phyloP scores from a whole-genome alignment of 2,329 filamentous ascomycete genomes.

The Cladosporium sp. region DNA sequence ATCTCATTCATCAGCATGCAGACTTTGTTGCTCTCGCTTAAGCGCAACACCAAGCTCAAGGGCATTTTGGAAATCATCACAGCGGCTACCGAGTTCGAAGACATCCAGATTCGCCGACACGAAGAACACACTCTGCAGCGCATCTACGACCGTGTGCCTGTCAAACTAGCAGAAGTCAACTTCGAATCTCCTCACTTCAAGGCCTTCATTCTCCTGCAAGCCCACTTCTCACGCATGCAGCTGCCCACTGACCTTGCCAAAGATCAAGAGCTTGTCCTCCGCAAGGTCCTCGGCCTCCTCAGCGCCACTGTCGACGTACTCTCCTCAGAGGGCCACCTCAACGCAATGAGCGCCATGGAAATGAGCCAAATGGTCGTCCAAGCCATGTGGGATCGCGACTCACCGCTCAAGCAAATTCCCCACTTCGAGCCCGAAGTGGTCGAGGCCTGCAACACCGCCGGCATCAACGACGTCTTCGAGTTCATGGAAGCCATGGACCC shows the following conservation, averaged over 20 bases:
- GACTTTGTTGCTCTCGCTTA: conserved; percentile 89
- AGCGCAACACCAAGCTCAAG: conserved; percentile 87
- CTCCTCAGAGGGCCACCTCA: conserved; percentile 91
- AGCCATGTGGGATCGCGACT: conserved; percentile 98
- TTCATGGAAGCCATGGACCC: conserved; percentile 99
- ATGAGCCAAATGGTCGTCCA: conserved; percentile 99
- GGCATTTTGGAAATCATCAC: conserved; percentile 95
- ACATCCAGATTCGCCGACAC: conserved; percentile 88
- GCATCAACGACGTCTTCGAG: conserved; percentile 89
- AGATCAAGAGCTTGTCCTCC: conserved; percentile 84
- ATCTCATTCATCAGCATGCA: conserved; percentile 99
- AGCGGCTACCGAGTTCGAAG: conserved; percentile 93
- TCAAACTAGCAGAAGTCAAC: conserved; percentile 84
- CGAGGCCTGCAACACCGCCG: conserved; percentile 73
- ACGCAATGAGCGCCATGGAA: conserved; percentile 98
- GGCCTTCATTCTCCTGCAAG: conserved; percentile 92
- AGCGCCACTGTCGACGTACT: conserved; percentile 93
- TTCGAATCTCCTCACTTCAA: conserved; percentile 98
- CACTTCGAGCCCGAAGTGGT: conserved; percentile 84
- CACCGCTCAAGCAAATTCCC: conserved; percentile 93
- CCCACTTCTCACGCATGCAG: conserved; percentile 96
- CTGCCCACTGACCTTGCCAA: conserved; percentile 92
- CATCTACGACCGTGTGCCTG: conserved; percentile 90
- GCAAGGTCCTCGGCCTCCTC: conserved; percentile 79
- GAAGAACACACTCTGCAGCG: conserved; percentile 83